A percentile compares a stretch with the other conserved stretches of the same genome.
Conservation (phyloP, 768 basidiomycete species). For the Agrocybe praecox region DNA sequence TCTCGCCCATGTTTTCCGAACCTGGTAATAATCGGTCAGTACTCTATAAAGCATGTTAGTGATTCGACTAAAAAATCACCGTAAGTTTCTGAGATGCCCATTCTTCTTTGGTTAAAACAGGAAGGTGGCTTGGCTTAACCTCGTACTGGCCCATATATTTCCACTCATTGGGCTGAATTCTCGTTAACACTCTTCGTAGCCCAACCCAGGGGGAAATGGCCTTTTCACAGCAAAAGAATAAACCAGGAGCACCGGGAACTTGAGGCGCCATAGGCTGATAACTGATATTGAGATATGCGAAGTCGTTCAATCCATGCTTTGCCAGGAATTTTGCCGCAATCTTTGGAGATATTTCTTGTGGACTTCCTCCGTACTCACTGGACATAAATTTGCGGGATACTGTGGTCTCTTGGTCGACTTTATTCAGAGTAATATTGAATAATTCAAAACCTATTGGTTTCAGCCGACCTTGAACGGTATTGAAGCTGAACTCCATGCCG, state of each 20-base stretch:
- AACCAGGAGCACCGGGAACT: conserved; percentile 33
- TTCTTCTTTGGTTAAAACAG: conserved; percentile 25
- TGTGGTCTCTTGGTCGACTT: conserved; percentile 23
- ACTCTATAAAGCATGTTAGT: background rate
- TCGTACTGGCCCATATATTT: conserved; percentile 34
- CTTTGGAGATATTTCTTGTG: conserved; percentile 26
- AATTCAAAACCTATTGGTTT: conserved; percentile 22
- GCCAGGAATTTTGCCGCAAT: conserved; percentile 19
- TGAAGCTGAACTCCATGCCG: conserved; percentile 6
- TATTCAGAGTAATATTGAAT: conserved; percentile 27
- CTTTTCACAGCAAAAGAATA: conserved; percentile 27
- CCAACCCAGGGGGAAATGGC: background rate
- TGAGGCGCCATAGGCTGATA: conserved; percentile 38
- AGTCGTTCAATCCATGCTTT: conserved; percentile 30
- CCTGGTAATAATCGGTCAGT: conserved; percentile 13
- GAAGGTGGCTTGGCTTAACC: conserved; percentile 13
- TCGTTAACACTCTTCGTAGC: conserved; percentile 13
- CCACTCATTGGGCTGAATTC: conserved; percentile 24
- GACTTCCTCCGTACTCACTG: conserved; percentile 35
- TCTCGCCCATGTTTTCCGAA: conserved; percentile 29
- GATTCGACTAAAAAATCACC: background rate
- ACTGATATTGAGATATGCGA: conserved; percentile 32
- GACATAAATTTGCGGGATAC: conserved; percentile 32
- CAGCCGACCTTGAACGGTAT: conserved; percentile 15
- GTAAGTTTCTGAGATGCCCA: conserved; percentile 20